Conservation (phyloP, 257 asterid genomes). For the Przewalskia tangutica region DNA sequence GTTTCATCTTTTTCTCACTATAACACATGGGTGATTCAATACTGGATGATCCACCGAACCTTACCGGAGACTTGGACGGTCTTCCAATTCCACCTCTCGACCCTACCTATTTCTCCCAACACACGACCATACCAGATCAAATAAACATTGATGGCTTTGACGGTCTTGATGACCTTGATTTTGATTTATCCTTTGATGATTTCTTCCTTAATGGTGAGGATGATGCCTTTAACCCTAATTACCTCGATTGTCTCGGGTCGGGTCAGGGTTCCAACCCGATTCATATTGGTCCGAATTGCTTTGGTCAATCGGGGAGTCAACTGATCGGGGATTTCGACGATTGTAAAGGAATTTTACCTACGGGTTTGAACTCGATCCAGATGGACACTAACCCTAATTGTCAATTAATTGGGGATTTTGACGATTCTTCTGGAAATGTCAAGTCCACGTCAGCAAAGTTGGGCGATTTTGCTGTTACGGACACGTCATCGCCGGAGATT, state of each 20-base stretch:
- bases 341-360: too few species aligned
- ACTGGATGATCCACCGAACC: conserved; percentile 19
- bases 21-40: conserved; percentile 24
- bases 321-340: conserved; percentile 2
- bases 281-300: conserved; percentile 13
- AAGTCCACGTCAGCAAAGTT: conserved; percentile 45
- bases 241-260: conserved; percentile 7
- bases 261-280: not conserved
- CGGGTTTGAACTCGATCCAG: conserved; percentile 19
- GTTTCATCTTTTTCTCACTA: not conserved
- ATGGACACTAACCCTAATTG: not conserved
- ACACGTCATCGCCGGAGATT: conserved; percentile 17
- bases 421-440: conserved; percentile 23
- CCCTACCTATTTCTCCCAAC: conserved; percentile 27
- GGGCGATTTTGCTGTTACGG: conserved; percentile 18
- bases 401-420: conserved; percentile 5
- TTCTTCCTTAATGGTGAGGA: conserved; percentile 24
- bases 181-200: conserved; percentile 67
- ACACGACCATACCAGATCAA: conserved; percentile 3
- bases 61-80: conserved; percentile 21
- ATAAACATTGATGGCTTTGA: too few species aligned
- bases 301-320: conserved; percentile 7
- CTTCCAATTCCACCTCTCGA: conserved; percentile 41
- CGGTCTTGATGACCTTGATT: conserved; percentile 44
- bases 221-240: conserved; percentile 20